Base-by-base conservation (phyloP, 345 rosid genomes). In the Eucalyptus cladocalyx region DNA sequence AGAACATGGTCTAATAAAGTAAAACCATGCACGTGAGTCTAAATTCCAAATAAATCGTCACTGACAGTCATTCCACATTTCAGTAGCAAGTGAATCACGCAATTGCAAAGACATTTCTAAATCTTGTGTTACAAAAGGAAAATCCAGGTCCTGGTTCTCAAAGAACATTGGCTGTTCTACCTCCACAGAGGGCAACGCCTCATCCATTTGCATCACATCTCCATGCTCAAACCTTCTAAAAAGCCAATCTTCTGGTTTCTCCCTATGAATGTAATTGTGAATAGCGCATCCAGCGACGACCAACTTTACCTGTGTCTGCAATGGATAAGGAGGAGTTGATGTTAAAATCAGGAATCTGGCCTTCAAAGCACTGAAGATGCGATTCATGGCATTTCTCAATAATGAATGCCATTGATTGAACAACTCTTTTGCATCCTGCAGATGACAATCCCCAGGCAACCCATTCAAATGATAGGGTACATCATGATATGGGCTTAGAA, bases 261-360 rank as follows among this genome's bases (percentile, higher is more conserved):
- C 99, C 87, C 89, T 91, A 37, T 94, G 96, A 49, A 97, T 90
- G 92, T 91, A 96, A 90, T 97, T 97, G 92, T 96, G 99, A 58
- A 97, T 89, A 5, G 99, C 97, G 48, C 97, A 96, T 3, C 97
- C 94, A 14, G 95, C 98, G 51, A 97, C 94, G 40, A 97, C 97
- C 93, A 97, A 90, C 91, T 97, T 96, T 90, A 96, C 97, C 93
- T 12, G 96, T 96, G 96, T 96, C 87, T 93, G 99, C 47, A 96
- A 93, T 76, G 99, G 97, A 90, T 97, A 96, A 86, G 99, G 99
- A 91, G 99, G 99, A 91, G 99, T 97, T n/a, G 97, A 88, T 91
- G 92, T 93, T 90, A 97, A 89, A 88, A 96, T 97, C 0, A 96
- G 98, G 69, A 97, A 97, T 19, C 99, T 94, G 60, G 94, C 95